A percentile compares a stretch with the other conserved stretches of the same genome.
phyloP scores from a whole-genome alignment of 352 stramenopile genomes.

The Phytophthora melonis region DNA sequence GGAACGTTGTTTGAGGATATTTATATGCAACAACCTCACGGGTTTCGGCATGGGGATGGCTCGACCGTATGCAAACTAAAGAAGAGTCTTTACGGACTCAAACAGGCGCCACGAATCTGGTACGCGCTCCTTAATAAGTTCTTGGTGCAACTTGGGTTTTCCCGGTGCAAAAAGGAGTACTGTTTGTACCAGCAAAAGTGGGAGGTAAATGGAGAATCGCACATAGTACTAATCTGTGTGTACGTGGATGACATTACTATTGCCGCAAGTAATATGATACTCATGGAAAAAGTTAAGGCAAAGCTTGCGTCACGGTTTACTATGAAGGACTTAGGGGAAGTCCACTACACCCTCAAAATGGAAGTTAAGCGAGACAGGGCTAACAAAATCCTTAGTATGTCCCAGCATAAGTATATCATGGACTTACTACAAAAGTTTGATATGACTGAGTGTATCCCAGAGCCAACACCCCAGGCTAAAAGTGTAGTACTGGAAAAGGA shows the following conservation, averaged over 20 bases:
- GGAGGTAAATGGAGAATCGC: neutral
- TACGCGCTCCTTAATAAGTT: constrained; percentile 8
- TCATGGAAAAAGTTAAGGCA: constrained; percentile 14
- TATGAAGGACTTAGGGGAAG: constrained; percentile 4
- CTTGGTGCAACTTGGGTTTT: constrained; percentile 8
- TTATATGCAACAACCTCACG: neutral
- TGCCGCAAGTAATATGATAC: neutral
- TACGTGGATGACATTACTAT: neutral
- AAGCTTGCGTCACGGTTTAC: constrained; percentile 9
- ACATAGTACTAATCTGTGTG: neutral
- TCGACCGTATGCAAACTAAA: neutral
- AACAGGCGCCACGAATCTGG: neutral
- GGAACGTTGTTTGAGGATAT: neutral
- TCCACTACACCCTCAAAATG: constrained; percentile 4
- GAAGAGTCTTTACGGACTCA: neutral
- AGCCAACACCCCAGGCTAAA: neutral
- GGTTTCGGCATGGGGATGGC: neutral
- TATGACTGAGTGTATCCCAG: neutral
- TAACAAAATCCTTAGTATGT: constrained; percentile 15
- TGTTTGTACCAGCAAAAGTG: constrained; percentile 6
- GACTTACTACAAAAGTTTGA: constrained; percentile 16
- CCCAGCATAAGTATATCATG: constrained; percentile 14
- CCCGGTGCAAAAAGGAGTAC: constrained; percentile 13
- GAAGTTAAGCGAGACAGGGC: neutral
- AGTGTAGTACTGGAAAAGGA: neutral